phyloP scores from a whole-genome alignment of 2,329 filamentous ascomycete species.

The Fusarium torreyae region DNA sequence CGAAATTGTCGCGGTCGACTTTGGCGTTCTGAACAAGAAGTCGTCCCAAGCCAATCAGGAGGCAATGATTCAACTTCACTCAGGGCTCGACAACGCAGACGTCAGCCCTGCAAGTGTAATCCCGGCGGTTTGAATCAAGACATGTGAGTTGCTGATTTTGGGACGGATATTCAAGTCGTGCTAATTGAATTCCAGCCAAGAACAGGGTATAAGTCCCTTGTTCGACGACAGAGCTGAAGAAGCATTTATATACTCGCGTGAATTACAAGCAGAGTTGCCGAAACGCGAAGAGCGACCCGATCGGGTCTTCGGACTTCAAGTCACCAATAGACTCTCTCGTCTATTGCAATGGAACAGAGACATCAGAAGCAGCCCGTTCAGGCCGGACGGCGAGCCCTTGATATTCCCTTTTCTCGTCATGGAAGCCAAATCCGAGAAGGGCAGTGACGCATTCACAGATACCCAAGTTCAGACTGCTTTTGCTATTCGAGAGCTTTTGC shows the following conservation, averaged over 20 bases:
- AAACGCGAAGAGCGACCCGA: background rate
- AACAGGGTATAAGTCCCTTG: background rate
- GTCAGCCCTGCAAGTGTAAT: background rate
- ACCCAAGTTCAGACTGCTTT: background rate
- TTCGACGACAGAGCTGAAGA: conserved; percentile 7
- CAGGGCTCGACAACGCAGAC: background rate
- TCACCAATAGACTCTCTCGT: background rate
- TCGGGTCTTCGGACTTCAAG: background rate
- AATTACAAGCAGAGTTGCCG: background rate
- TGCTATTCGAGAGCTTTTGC: background rate
- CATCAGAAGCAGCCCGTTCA: background rate
- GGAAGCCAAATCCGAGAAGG: conserved; percentile 3
- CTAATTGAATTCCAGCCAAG: background rate
- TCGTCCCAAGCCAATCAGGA: background rate
- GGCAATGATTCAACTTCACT: background rate
- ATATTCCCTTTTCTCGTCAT: background rate
- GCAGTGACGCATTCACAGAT: background rate
- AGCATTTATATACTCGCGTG: background rate
- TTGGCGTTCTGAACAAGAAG: conserved; percentile 9
- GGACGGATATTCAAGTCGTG: no score
- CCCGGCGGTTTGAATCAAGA: background rate
- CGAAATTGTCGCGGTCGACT: background rate
- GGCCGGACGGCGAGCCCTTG: background rate
- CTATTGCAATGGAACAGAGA: background rate
- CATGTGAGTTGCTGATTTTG: no score